These are phyloP conservation scores for Sporothrix schenckii DNA, from an alignment of 2,329 filamentous ascomycete species.

Conservation along the genomic window DNA sequence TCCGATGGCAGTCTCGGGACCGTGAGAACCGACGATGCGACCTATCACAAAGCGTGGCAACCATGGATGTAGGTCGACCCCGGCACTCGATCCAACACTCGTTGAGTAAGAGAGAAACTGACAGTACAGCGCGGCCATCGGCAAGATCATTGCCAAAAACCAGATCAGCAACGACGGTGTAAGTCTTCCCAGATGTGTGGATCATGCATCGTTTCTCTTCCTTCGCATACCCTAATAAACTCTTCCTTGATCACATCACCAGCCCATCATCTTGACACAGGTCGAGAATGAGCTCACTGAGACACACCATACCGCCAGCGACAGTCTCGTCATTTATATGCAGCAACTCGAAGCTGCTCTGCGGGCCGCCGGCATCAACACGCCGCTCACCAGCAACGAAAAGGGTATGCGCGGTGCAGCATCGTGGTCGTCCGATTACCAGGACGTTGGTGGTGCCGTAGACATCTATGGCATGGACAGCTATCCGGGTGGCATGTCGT, in stretches of 20 bases:
- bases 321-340: slow-evolving; percentile 35
- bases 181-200: neutral
- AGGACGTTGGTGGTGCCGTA: slow-evolving; percentile 58
- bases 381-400: slow-evolving; percentile 36
- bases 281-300: slow-evolving; percentile 75
- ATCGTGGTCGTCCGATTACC: slow-evolving; percentile 59
- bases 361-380: slow-evolving; percentile 31
- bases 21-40: slow-evolving; percentile 63
- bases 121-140: slow-evolving; percentile 51
- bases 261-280: slow-evolving; percentile 74
- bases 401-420: slow-evolving; percentile 47
- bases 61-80: slow-evolving; percentile 32
- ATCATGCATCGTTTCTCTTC: neutral
- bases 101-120: slow-evolving; percentile 55
- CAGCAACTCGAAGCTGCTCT: slow-evolving; percentile 34
- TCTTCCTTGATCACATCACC: neutral
- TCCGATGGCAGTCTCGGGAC: slow-evolving; percentile 64
- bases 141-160: slow-evolving; percentile 67
- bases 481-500: slow-evolving; percentile 53
- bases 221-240: neutral
- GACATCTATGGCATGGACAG: slow-evolving; percentile 54
- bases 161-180: slow-evolving; percentile 79
- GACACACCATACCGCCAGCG: slow-evolving; percentile 30
- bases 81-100: neutral
- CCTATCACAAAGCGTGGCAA: slow-evolving; percentile 59